A percentile compares a stretch with the other conserved stretches of the same genome.
Conservation (phyloP, 2,329 filamentous ascomycete species). For the Colletotrichum sansevieriae region DNA sequence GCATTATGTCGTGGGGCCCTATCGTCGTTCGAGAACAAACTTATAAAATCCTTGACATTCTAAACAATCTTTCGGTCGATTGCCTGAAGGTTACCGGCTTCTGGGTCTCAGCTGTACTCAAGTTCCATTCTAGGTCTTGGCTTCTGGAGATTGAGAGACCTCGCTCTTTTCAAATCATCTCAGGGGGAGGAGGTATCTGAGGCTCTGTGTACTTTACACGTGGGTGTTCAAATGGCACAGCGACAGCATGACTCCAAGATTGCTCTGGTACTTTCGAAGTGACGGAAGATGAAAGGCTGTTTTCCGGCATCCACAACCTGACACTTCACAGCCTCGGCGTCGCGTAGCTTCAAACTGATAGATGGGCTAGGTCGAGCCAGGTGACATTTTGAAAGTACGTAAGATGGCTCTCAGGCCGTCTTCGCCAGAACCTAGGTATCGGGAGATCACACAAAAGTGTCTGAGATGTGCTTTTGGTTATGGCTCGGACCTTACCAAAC, state of each 20-base stretch:
- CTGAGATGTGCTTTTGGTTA: conserved; percentile 46
- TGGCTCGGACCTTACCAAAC: conserved; percentile 25
- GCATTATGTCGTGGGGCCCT: too few species aligned
- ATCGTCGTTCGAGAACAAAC: too few species aligned
- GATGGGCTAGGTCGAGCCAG: conserved; percentile 43
- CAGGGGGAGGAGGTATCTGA: not conserved
- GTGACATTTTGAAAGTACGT: conserved; percentile 45
- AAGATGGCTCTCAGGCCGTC: conserved; percentile 35
- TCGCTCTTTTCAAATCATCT: conserved; percentile 19
- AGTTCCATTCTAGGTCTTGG: conserved; percentile 35
- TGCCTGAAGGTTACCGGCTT: conserved; percentile 7
- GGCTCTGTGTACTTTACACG: conserved; percentile 12
- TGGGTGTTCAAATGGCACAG: conserved; percentile 22
- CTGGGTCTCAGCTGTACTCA: conserved; percentile 19
- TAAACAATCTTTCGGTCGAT: not conserved
- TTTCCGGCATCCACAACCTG: conserved; percentile 45
- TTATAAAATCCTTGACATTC: too few species aligned
- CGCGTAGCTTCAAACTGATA: conserved; percentile 47
- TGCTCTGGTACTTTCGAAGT: not conserved
- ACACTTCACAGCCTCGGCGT: conserved; percentile 47
- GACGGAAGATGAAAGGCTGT: conserved; percentile 37
- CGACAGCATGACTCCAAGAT: not conserved
- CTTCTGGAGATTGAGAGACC: conserved; percentile 24
- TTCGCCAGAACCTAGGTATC: conserved; percentile 42
- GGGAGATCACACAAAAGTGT: conserved; percentile 45